These are phyloP conservation scores for Ogataea naganishii DNA, from an alignment of 805 yeast species.

Conservation along the genomic window DNA sequence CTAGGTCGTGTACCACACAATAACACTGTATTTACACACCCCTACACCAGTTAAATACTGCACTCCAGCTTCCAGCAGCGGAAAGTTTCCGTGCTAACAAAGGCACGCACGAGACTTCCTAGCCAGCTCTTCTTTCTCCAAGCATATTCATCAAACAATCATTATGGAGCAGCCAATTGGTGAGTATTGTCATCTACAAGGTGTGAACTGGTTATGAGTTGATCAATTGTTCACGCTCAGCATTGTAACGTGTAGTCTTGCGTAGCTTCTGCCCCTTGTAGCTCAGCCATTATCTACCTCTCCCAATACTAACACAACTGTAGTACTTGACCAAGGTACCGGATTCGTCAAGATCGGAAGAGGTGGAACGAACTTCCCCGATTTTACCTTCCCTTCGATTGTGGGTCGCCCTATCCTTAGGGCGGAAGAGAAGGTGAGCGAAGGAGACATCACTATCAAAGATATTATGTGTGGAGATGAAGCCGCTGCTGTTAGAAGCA, in stretches of 20 bases:
- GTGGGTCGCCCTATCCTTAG: conserved; percentile 96
- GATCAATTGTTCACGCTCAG: too few species aligned
- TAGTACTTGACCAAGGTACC: conserved; percentile 97
- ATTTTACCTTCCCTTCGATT: conserved; percentile 91
- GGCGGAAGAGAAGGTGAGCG: conserved; percentile 89
- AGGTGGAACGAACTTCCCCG: conserved; percentile 96
- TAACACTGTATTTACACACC: too few species aligned
- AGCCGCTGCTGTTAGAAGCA: conserved; percentile 83
- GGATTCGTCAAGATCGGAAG: conserved; percentile 97
- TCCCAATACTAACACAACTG: background rate
- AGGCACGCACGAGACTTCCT: too few species aligned
- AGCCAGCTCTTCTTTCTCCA: too few species aligned
- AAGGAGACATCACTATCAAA: conserved; percentile 70
- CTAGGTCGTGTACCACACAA: too few species aligned
- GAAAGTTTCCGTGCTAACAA: too few species aligned
- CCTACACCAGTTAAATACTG: too few species aligned
- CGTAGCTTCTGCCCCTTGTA: background rate
- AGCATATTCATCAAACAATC: too few species aligned
- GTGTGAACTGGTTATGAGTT: background rate
- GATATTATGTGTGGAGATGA: conserved; percentile 98
- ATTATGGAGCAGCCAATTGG: conserved; percentile 23
- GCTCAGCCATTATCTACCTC: background rate
- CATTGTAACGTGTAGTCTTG: background rate
- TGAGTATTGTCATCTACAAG: conserved; percentile 6
- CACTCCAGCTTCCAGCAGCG: too few species aligned